Evolutionary conservation across 768 basidiomycete genomes (phyloP).

Genomic region (Cystofilobasidium bisporidii): DNA sequence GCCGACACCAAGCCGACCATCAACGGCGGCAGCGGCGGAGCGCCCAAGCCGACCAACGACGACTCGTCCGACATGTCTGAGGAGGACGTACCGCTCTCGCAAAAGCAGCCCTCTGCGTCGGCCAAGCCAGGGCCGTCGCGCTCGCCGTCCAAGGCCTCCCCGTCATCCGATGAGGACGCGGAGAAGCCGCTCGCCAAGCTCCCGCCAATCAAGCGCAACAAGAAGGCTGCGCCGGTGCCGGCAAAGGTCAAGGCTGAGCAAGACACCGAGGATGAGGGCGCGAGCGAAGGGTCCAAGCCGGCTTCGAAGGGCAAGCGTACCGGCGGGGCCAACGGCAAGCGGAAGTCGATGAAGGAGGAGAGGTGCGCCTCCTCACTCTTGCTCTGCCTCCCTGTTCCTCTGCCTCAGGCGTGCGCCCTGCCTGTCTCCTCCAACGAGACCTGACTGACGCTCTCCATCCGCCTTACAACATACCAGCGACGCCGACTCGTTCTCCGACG

Average conservation of each 20-base stretch:
- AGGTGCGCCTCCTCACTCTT: conserved; percentile 30
- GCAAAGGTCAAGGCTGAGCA: conserved; percentile 45
- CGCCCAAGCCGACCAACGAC: not conserved
- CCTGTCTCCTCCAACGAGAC: too few relatives aligned
- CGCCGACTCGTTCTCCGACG: conserved; percentile 35
- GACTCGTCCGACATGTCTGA: conserved; percentile 15
- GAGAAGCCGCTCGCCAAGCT: conserved; percentile 30
- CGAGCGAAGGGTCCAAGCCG: conserved; percentile 33
- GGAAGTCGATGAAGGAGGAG: conserved; percentile 47
- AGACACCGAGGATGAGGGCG: conserved; percentile 33
- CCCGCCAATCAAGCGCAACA: conserved; percentile 19
- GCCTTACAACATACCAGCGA: too few relatives aligned
- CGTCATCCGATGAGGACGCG: conserved; percentile 25
- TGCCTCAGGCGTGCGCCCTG: too few relatives aligned
- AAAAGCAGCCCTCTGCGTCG: conserved; percentile 22
- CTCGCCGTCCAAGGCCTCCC: conserved; percentile 3
- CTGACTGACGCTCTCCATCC: too few relatives aligned
- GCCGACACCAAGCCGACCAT: not conserved
- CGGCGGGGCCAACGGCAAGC: not conserved
- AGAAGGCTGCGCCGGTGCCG: conserved; percentile 16
- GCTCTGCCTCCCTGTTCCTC: conserved; percentile 18
- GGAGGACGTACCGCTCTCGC: conserved; percentile 25
- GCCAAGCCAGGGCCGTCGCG: conserved; percentile 37
- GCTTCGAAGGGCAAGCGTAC: conserved; percentile 29
- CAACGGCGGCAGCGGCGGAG: not conserved